These are phyloP conservation scores for Plasmodium relictum DNA, from an alignment of 169 alveolate species.

Conservation along the genomic window DNA sequence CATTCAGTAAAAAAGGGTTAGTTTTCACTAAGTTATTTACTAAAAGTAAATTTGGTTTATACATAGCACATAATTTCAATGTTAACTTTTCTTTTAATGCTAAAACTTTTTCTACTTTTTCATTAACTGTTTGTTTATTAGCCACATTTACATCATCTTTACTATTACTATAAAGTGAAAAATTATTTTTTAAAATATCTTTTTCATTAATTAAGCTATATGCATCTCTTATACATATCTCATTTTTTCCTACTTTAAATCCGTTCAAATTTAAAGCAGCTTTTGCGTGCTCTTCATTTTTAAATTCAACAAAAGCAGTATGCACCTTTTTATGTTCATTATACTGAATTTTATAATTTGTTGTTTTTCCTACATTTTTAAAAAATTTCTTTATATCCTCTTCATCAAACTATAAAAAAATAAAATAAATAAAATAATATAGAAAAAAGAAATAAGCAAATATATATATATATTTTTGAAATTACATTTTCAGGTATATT, in stretches of 20 bases:
- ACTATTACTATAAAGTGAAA: slow-evolving; percentile 34
- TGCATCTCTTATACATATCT: slow-evolving; percentile 70
- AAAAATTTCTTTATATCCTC: slow-evolving; percentile 74
- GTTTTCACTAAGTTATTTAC: slow-evolving; percentile 33
- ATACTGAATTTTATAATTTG: slow-evolving; percentile 59
- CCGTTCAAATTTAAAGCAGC: slow-evolving; percentile 79
- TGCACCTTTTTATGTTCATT: slow-evolving; percentile 43
- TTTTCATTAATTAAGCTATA: slow-evolving; percentile 49
- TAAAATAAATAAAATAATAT: background rate
- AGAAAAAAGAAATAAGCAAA: background rate
- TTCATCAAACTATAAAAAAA: slow-evolving; percentile 66
- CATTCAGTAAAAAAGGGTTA: slow-evolving; percentile 12
- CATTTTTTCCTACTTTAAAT: slow-evolving; percentile 40
- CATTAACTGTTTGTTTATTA: slow-evolving; percentile 43
- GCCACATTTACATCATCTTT: background rate
- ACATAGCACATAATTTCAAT: slow-evolving; percentile 74
- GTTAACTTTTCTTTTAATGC: slow-evolving; percentile 75
- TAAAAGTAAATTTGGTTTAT: slow-evolving; percentile 42
- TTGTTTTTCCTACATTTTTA: slow-evolving; percentile 75
- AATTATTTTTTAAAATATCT: slow-evolving; percentile 34
- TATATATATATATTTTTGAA: background rate
- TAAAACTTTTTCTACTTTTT: slow-evolving; percentile 77
- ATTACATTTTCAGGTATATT: slow-evolving; percentile 63
- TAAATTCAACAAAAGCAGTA: slow-evolving; percentile 79
- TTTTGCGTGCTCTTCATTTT: slow-evolving; percentile 76